Evolutionary conservation across 495 filamentous ascomycete species (phyloP), one percentile per base, ranked within the genome.

Genomic region (Penicillium dipodomyicola): DNA sequence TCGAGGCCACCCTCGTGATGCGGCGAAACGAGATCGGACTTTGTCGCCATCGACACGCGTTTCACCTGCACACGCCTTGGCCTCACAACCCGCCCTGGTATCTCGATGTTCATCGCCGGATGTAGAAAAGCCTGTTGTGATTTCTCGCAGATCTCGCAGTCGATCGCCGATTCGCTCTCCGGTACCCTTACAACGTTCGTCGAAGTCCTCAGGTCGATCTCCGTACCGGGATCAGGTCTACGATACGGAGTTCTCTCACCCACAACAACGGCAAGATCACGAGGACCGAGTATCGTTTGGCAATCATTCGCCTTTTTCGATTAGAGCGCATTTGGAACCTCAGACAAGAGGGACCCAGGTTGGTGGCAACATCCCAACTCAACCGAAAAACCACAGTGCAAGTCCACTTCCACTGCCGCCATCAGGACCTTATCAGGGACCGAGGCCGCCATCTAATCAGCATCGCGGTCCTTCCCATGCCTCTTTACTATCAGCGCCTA

Each of bases 401-500:
- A 65, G 58, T 32, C 75, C 75, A 42, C 68, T 74, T 9, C 70
- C 74, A 37, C 68, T 74, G 6, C 71, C 77, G 17, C 77, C 81
- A 11, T 68, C 74, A 22, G 82, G 77, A 5, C 78, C 79, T 5
- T 74, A 79, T 11, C 67, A 76, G 51, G 72, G 74, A 22, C 67
- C 77, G 10, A 77, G 76, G 33, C 67, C 73, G 2, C 67, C 76
- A 58, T 73, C 77, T 14, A 66, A 76, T 7, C 81, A 78, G 33
- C 77, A 70, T 62, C 81, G 82, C 10, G 71, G 71, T 14, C 64
- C 69, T 51, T 56, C 59, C 4, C 83, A 73, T 58, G 66, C 77
- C 27, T 78, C 82, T 32, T 57, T 83, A 20, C 67, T 85, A 2
- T 79, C 81, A 35, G 83, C 83, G 12, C 84, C 84, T n/a, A 84